Base-by-base conservation (phyloP, 2,329 filamentous ascomycete genomes). In the Botrytis pseudocinerea region DNA sequence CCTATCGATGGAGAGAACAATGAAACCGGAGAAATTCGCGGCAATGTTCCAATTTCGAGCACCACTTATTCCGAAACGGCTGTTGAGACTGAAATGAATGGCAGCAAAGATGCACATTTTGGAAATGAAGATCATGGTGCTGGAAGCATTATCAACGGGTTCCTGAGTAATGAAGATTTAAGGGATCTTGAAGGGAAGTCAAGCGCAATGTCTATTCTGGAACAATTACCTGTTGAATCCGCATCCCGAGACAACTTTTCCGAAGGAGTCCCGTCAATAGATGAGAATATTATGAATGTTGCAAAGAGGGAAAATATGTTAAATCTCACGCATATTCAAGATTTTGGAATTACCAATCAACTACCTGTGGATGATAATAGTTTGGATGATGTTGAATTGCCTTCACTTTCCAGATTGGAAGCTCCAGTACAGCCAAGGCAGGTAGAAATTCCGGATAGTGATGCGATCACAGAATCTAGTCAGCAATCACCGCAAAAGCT, bases 361-460 rank as follows among this genome's bases (percentile, higher is more conserved):
- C n/a, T 7, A 22, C 20, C 35, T 32, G 28, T 42, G n/a, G 25
- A 42, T 28, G 32, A 71, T n/a, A 32, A 32, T 6, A 64, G 35
- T 2, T 48, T 42, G 20, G 14, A 57, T 46, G 61, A 71, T 54
- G 5, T n/a, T 28, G 46, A n/a, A 20, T 46, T 71, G 9, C 70
- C 70, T n/a, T 9, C n/a, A 42, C 48, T 71, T 5, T 28, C 38
- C 14, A 38, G 40, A 28, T 35, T n/a, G 32, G 18, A 46, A 38
- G 35, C 22, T 25, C n/a, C 38, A 25, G 22, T 57, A 25, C 44
- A 71, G 54, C 12, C 2, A 22, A 54, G 40, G n/a, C 46, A 54
- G 22, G 20, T 2, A 32, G 73, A 74, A 44, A 73, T 74, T 60
- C 73, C 70, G 28, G 73, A 74, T 28, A 74, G 73, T 42, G 73